Conservation (phyloP, 352 stramenopile species). For the Globisporangium yorkense region DNA sequence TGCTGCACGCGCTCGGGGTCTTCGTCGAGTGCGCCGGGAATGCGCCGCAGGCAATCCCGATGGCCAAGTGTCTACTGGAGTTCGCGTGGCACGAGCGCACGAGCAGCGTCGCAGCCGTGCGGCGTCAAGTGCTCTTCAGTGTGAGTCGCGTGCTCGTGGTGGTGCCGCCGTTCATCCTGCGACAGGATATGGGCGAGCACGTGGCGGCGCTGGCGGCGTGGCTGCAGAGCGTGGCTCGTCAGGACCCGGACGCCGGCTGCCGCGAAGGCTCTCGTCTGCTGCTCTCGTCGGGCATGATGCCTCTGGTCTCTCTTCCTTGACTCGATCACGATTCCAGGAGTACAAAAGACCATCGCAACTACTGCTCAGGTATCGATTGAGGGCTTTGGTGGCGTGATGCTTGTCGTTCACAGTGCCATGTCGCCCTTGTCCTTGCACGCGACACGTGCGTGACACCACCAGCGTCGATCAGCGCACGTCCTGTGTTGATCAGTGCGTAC, state of each 20-base stretch:
- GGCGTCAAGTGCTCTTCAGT: slow-evolving; percentile 64
- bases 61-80: slow-evolving; percentile 66
- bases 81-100: slow-evolving; percentile 58
- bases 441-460: too few species aligned
- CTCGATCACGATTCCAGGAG: too few species aligned
- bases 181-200: slow-evolving; percentile 43
- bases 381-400: too few species aligned
- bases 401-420: too few species aligned
- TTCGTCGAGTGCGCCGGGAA: slow-evolving; percentile 70
- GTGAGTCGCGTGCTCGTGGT: slow-evolving; percentile 70
- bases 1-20: slow-evolving; percentile 56
- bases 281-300: slow-evolving; percentile 34
- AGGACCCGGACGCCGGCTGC: slow-evolving; percentile 61
- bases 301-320: slow-evolving; percentile 1
- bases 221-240: slow-evolving; percentile 35
- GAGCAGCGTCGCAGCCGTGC: slow-evolving; percentile 41
- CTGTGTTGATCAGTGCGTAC: too few species aligned
- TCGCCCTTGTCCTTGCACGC: too few species aligned
- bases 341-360: too few species aligned
- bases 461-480: too few species aligned
- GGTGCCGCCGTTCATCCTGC: slow-evolving; percentile 43
- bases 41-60: slow-evolving; percentile 46
- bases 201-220: slow-evolving; percentile 43
- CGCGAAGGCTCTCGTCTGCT: slow-evolving; percentile 56
- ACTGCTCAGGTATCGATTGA: too few species aligned